Conservation (phyloP, 2,329 filamentous ascomycete species). For the Eurotiales sp. region DNA sequence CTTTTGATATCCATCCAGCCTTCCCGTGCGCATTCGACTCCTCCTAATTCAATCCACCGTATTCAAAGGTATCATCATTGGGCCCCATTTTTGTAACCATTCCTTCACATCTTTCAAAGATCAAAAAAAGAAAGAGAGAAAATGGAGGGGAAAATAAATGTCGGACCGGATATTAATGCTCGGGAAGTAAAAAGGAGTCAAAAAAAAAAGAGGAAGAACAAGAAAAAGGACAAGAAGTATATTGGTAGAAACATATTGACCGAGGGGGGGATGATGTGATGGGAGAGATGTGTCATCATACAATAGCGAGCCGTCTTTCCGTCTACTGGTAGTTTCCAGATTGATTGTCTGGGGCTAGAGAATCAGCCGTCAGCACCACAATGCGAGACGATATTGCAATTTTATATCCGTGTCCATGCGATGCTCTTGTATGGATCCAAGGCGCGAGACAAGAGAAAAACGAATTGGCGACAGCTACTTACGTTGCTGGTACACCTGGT, state of each 20-base stretch:
- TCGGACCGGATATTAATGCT: no score
- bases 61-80: no score
- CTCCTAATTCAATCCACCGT: no score
- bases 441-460: conserved; percentile 14
- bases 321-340: conserved; percentile 26
- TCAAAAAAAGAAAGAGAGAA: conserved; percentile 16
- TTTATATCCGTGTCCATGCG: conserved; percentile 18
- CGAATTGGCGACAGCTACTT: conserved; percentile 34
- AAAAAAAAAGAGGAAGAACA: conserved; percentile 11
- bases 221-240: conserved; percentile 2
- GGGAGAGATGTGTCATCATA: not conserved
- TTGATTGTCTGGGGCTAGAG: conserved; percentile 27
- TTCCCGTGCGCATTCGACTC: no score
- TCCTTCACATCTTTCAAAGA: conserved; percentile 22
- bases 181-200: conserved; percentile 11
- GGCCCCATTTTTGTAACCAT: conserved; percentile 6
- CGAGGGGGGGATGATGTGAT: not conserved
- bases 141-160: conserved; percentile 1
- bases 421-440: conserved; percentile 16
- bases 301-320: not conserved
- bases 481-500: conserved; percentile 50
- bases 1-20: no score
- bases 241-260: not conserved
- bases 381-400: conserved; percentile 19
- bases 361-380: conserved; percentile 26